Base-by-base conservation (phyloP, 2,329 filamentous ascomycete species). In the Penicillium sp. region DNA sequence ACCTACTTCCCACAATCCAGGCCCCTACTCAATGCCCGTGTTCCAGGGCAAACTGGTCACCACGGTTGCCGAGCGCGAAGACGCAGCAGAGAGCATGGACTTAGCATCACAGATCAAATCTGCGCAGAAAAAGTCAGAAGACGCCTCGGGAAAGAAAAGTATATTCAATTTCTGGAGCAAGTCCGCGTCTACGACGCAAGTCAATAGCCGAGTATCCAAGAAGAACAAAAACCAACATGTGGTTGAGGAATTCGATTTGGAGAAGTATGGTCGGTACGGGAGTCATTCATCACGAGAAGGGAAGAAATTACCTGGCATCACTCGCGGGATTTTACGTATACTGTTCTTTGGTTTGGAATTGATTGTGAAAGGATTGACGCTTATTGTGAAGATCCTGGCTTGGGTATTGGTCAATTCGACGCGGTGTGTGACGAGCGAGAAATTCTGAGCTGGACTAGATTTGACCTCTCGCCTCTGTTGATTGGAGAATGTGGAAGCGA, bases 241-340 rank as follows among this genome's bases (percentile, higher is more conserved):
- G 41, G 59, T 72, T 36, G 70, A 75, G 41, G 75, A 78, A 51
- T 74, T 78, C 42, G 76, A 78, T 59, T 65, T 78, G 8, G 76
- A 77, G 43, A 75, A 72, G 38, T 75, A 78, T 32, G 74, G 74
- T 11, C 70, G 69, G 7, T 76, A 74, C 53, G 70, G 69, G 18
- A 57, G 56, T n/a, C 63, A 69, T 13, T 71, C 69, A 0, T 65
- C 69, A 16, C 66, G 70, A 7, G 67, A 73, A 43, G 73, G 73
- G 2, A 56, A 77, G 57, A 70, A 77, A 40, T 50, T 78, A 7
- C 76, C 76, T 6, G 66, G 68, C 2, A 43, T 70, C 18, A 71
- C 70, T 35, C 67, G 74, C 26, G 63, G 61, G 5, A 46, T 70
- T 13, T 56, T 78, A n/a, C 63, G 67, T 36, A 51, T 72, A 4